These are phyloP conservation scores for Sporothrix humicola DNA, from an alignment of 2,329 filamentous ascomycete genomes.

Conservation along the genomic window DNA sequence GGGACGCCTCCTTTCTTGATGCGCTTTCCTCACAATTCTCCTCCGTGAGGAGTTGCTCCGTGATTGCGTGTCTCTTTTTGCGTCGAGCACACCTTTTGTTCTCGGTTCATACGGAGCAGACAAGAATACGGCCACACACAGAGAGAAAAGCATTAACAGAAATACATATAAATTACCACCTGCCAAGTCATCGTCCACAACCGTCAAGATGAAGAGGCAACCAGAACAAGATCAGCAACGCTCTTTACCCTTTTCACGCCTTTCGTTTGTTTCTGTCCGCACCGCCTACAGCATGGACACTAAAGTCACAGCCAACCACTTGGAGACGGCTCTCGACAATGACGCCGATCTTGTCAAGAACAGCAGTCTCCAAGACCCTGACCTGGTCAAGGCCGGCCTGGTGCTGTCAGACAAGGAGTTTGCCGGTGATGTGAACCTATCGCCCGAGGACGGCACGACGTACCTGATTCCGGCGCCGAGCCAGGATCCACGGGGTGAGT, in stretches of 20 bases:
- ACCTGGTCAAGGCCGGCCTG: not conserved
- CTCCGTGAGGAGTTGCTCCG: not conserved
- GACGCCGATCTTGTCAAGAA: not conserved
- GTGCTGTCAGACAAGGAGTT: not conserved
- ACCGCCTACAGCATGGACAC: not conserved
- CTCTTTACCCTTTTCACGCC: not conserved
- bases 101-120: not conserved
- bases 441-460: constrained; percentile 2
- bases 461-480: constrained; percentile 15
- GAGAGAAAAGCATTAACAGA: not conserved
- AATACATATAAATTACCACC: not conserved
- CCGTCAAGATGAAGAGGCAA: not conserved
- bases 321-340: constrained; percentile 3
- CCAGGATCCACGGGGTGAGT: constrained; percentile 9
- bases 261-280: not conserved
- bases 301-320: not conserved
- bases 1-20: not conserved
- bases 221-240: not conserved
- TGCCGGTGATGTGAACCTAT: not conserved
- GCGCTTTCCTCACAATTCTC: not conserved
- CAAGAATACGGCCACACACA: too few species aligned
- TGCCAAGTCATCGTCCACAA: not conserved
- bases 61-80: not conserved
- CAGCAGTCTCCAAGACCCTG: not conserved
- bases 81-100: not conserved